Conservation (phyloP, 2,329 filamentous ascomycete genomes). For the Nothomitra cinnamomea region DNA sequence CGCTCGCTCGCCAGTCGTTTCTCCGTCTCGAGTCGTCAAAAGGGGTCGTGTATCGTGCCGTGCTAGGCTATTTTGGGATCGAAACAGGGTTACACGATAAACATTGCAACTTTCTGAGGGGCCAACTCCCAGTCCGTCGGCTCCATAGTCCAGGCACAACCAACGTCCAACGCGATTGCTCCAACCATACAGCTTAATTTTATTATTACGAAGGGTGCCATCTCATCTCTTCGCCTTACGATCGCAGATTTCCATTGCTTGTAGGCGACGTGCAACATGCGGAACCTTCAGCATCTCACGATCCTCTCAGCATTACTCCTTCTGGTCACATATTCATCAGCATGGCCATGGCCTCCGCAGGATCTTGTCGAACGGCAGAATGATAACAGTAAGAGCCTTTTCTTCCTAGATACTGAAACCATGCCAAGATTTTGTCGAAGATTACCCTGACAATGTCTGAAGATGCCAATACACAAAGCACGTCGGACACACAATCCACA, state of each 20-base stretch:
- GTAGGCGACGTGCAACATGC: background rate
- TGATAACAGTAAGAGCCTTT: background rate
- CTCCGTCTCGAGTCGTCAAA: background rate
- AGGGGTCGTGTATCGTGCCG: background rate
- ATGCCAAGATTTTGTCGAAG: background rate
- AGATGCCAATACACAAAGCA: no score
- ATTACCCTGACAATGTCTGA: background rate
- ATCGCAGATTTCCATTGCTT: background rate
- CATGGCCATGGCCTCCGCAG: slow-evolving; percentile 17
- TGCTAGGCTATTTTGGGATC: slow-evolving; percentile 3
- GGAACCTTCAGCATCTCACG: background rate
- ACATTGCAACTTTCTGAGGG: background rate
- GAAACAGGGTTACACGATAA: background rate
- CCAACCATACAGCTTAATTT: no score
- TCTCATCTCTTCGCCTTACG: background rate
- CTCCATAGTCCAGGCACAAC: background rate
- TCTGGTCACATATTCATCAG: background rate
- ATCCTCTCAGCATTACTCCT: background rate
- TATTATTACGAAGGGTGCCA: no score
- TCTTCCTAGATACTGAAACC: background rate
- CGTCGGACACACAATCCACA: background rate
- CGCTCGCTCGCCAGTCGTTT: background rate
- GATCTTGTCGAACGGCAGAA: slow-evolving; percentile 14
- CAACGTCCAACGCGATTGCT: no score
- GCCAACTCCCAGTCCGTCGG: background rate